Evolutionary conservation across 2,329 filamentous ascomycete species (phyloP).

Genomic region (Fusarium keratoplasticum): DNA sequence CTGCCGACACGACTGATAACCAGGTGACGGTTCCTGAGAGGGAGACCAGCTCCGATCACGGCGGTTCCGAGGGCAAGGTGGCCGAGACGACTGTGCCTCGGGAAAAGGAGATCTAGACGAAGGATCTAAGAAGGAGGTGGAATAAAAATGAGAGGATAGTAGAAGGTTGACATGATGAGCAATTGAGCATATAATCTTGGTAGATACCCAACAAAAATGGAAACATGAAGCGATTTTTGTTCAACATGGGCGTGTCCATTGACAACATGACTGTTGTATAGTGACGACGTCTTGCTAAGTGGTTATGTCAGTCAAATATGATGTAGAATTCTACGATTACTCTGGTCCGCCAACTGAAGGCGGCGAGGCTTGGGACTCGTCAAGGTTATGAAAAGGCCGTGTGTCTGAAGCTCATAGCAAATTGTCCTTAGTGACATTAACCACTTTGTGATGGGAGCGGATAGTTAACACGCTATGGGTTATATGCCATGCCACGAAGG

Average conservation of each 20-base stretch:
- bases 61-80: constrained; percentile 40
- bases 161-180: constrained; percentile 21
- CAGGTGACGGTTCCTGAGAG: constrained; percentile 25
- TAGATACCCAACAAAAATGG: constrained; percentile 20
- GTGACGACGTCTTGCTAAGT: background rate
- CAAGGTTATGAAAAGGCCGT: background rate
- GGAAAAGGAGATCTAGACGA: constrained; percentile 31
- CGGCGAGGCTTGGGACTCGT: background rate
- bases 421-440: background rate
- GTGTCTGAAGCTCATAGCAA: background rate
- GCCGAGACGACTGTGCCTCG: constrained; percentile 30
- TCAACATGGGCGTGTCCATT: background rate
- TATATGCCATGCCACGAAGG: background rate
- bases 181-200: background rate
- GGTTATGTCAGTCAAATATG: background rate
- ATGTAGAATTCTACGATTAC: background rate
- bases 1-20: constrained; percentile 31
- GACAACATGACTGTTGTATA: background rate
- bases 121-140: background rate
- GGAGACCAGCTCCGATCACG: constrained; percentile 40
- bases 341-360: background rate
- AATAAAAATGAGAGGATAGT: background rate
- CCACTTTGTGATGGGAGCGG: background rate
- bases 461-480: background rate
- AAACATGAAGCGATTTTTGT: constrained; percentile 4